Evolutionary conservation across 176 grass and related monocot species (phyloP).

Genomic region (Ensete ventricosum): DNA sequence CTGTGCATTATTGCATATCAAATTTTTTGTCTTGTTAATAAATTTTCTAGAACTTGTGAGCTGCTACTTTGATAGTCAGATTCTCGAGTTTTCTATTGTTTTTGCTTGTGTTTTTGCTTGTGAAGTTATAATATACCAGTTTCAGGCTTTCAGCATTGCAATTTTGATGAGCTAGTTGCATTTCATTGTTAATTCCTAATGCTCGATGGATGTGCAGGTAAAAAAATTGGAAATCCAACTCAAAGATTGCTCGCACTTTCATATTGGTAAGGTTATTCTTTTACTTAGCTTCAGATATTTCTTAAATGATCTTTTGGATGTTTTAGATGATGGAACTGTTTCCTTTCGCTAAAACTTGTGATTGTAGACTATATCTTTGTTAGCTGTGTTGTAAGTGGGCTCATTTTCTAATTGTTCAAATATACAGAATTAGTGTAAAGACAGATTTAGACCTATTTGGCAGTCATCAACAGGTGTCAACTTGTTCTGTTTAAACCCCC

Average conservation of each 20-base stretch:
- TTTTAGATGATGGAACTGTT: no score
- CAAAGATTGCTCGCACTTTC: slow-evolving; percentile 58
- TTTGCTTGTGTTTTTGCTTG: not conserved
- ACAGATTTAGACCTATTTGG: not conserved
- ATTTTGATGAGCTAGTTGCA: not conserved
- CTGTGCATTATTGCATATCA: not conserved
- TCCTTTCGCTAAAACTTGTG: not conserved
- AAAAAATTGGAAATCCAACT: slow-evolving; percentile 59
- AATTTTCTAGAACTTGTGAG: not conserved
- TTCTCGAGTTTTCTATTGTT: not conserved
- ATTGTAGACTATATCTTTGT: not conserved
- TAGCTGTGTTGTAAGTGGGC: not conserved
- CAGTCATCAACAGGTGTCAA: not conserved
- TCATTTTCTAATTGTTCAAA: not conserved
- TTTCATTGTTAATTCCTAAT: not conserved
- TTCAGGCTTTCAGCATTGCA: not conserved
- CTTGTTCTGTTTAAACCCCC: not conserved
- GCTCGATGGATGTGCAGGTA: slow-evolving; percentile 37
- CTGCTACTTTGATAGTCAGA: not conserved
- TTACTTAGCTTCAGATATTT: no score
- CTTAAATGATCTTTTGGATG: no score
- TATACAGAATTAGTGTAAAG: not conserved
- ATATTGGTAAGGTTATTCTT: slow-evolving; percentile 51
- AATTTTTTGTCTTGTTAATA: not conserved
- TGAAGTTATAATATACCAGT: not conserved